Evolutionary conservation across 129 eudicot genomes (phyloP).

Genomic region (Logfia minima): DNA sequence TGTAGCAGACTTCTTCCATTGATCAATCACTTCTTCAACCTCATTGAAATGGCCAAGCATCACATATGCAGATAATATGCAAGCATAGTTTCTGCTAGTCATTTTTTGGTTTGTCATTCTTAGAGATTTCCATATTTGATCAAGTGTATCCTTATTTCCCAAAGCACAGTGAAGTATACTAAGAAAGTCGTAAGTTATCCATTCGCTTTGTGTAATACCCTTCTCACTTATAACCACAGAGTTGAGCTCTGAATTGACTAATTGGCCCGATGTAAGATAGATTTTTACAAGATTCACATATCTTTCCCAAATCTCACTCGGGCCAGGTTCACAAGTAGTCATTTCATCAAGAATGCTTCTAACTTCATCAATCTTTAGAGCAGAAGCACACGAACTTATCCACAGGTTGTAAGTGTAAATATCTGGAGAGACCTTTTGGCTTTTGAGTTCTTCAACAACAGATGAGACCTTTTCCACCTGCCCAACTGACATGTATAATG

Average conservation of each 20-base stretch:
- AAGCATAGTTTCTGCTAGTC: slow-evolving; percentile 71
- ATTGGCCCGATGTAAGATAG: slow-evolving; percentile 62
- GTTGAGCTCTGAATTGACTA: slow-evolving; percentile 48
- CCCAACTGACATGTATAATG: slow-evolving; percentile 84
- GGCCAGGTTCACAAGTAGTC: slow-evolving; percentile 41
- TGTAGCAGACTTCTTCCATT: slow-evolving; percentile 75
- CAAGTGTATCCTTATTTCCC: slow-evolving; percentile 70
- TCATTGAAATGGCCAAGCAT: slow-evolving; percentile 65
- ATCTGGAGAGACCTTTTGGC: slow-evolving; percentile 64
- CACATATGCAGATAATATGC: slow-evolving; percentile 70
- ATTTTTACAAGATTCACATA: slow-evolving; percentile 67
- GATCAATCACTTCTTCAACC: slow-evolving; percentile 64
- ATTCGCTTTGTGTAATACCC: slow-evolving; percentile 71
- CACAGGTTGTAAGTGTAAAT: slow-evolving; percentile 77
- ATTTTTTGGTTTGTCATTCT: slow-evolving; percentile 73
- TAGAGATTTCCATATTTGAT: slow-evolving; percentile 83
- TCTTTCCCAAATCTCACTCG: slow-evolving; percentile 64
- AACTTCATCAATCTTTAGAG: slow-evolving; percentile 63
- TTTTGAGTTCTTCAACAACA: slow-evolving; percentile 67
- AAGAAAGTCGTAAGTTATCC: slow-evolving; percentile 87
- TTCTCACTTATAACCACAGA: slow-evolving; percentile 70
- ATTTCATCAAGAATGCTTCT: slow-evolving; percentile 69
- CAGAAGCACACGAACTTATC: slow-evolving; percentile 88
- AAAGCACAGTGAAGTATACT: slow-evolving; percentile 65
- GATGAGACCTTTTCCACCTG: slow-evolving; percentile 76